Evolutionary conservation across 441 rosid genomes (phyloP).

Genomic region (Erodium moschatum): DNA sequence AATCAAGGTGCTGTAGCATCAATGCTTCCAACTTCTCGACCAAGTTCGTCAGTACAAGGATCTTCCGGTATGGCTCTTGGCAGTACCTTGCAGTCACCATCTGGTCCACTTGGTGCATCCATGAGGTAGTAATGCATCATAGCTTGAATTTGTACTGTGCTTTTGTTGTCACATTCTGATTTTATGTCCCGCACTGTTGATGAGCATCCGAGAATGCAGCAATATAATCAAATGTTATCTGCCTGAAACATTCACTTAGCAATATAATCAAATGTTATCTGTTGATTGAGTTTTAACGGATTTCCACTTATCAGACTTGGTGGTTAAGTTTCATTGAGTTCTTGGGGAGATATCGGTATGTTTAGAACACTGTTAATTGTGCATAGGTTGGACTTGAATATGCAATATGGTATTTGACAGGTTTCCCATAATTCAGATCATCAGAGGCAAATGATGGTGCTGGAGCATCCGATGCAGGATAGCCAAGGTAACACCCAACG

Average conservation of each 20-base stretch:
- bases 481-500: constrained; percentile 52
- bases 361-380: neutral
- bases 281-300: constrained; percentile 16
- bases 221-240: constrained; percentile 57
- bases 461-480: constrained; percentile 44
- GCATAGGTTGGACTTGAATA: neutral
- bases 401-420: constrained; percentile 1
- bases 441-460: constrained; percentile 52
- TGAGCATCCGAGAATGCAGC: constrained; percentile 78
- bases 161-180: constrained; percentile 16
- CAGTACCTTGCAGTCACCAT: constrained; percentile 46
- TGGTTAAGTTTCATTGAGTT: too few relatives aligned
- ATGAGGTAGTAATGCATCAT: constrained; percentile 49
- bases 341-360: too few relatives aligned
- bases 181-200: constrained; percentile 33
- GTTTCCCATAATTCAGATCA: constrained; percentile 38
- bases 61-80: constrained; percentile 56
- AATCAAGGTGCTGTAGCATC: constrained; percentile 64
- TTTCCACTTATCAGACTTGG: too few relatives aligned
- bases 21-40: constrained; percentile 49
- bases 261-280: constrained; percentile 57
- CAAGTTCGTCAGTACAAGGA: constrained; percentile 53
- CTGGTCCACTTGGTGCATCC: constrained; percentile 54
- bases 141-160: constrained; percentile 19
- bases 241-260: constrained; percentile 63